These are phyloP conservation scores for Pichia exigua DNA, from an alignment of 805 yeast genomes.

Conservation along the genomic window DNA sequence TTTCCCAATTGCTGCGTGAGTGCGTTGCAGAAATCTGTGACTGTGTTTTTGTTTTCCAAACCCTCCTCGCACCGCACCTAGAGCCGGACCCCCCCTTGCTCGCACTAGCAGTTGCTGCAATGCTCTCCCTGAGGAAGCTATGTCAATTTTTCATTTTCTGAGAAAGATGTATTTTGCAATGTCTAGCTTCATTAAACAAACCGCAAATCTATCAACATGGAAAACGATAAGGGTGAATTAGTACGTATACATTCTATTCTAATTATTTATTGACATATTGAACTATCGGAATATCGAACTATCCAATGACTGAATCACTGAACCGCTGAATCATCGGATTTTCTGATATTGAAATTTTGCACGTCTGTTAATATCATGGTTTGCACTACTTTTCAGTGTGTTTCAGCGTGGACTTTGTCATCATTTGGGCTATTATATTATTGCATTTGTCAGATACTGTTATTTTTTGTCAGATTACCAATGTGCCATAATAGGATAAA, in stretches of 20 bases:
- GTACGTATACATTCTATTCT: conserved; percentile 47
- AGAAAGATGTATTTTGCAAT: too few species aligned
- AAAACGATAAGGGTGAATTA: conserved; percentile 99
- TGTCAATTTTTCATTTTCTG: neutral
- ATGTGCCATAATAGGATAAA: too few species aligned
- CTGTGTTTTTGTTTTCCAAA: neutral
- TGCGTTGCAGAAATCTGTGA: neutral
- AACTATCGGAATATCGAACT: too few species aligned
- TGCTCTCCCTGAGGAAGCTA: neutral
- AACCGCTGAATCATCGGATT: neutral
- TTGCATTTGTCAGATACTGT: too few species aligned
- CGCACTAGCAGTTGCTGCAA: neutral
- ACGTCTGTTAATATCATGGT: neutral
- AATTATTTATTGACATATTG: neutral
- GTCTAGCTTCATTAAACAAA: neutral
- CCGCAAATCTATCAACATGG: conserved; percentile 59
- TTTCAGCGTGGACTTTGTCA: too few species aligned
- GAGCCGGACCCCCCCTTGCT: neutral
- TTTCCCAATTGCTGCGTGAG: too few species aligned
- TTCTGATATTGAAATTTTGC: neutral
- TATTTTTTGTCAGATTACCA: too few species aligned
- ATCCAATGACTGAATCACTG: too few species aligned
- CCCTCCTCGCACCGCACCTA: neutral
- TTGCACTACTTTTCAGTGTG: too few species aligned
- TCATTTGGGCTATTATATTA: too few species aligned